phyloP scores from a whole-genome alignment of 2,329 filamentous ascomycete species.

The Beauveria australis region DNA sequence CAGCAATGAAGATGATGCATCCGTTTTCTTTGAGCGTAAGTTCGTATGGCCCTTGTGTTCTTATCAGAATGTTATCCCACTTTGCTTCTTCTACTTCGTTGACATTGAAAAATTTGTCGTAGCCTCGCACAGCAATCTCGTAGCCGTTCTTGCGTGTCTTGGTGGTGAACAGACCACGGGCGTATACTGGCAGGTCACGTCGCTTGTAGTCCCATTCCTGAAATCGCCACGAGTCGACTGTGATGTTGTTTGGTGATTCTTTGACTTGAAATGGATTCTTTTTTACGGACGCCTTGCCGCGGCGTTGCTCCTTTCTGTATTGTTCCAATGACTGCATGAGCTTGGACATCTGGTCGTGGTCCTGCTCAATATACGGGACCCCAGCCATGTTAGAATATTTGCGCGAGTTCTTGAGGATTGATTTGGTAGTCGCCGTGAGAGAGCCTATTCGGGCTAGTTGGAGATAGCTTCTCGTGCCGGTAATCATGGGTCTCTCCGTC shows the following conservation, averaged over 20 bases:
- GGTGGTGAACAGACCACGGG: slow-evolving; percentile 89
- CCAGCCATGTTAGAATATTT: slow-evolving; percentile 5
- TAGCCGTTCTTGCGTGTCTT: slow-evolving; percentile 52
- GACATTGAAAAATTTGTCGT: slow-evolving; percentile 99
- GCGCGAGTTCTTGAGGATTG: not conserved
- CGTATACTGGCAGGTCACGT: slow-evolving; percentile 76
- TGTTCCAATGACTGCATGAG: slow-evolving; percentile 58
- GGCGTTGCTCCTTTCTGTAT: slow-evolving; percentile 45
- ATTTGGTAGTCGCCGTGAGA: not conserved
- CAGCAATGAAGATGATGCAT: slow-evolving; percentile 97
- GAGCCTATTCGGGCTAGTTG: not conserved
- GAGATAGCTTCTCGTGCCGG: not conserved
- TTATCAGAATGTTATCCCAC: slow-evolving; percentile 68
- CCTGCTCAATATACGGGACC: slow-evolving; percentile 60
- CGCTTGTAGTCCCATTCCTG: slow-evolving; percentile 96
- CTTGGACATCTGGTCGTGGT: slow-evolving; percentile 56
- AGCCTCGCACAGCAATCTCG: slow-evolving; percentile 82
- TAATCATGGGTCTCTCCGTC: not conserved
- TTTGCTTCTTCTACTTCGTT: slow-evolving; percentile 72
- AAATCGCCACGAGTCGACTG: slow-evolving; percentile 86
- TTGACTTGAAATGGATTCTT: slow-evolving; percentile 69
- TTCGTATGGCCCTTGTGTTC: slow-evolving; percentile 85
- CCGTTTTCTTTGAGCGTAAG: slow-evolving; percentile 97
- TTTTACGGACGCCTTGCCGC: slow-evolving; percentile 62
- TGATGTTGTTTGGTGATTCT: slow-evolving; percentile 52